Base-by-base conservation (phyloP, 2,329 filamentous ascomycete genomes). In the Botryotinia convoluta region DNA sequence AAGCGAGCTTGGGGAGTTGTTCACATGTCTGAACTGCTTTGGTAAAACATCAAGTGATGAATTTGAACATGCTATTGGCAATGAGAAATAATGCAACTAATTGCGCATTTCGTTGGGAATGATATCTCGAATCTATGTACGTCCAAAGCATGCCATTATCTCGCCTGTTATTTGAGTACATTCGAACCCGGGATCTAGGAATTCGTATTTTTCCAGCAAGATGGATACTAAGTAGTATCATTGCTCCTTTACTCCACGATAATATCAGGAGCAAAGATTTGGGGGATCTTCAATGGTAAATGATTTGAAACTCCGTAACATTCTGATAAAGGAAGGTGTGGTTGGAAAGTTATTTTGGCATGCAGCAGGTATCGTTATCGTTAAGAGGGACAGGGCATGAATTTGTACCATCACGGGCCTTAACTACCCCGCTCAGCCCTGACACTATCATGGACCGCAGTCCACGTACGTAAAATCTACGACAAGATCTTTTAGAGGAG, bases 31-130 rank as follows among this genome's bases (percentile, higher is more conserved):
- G 32, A 35, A n/a, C 26, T 39, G 26, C 20, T 51, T 54, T 29
- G 32, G n/a, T 26, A 42, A 22, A 35, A 59, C 51, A 69, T 69
- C 67, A 44, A 69, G 67, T 69, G 51, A 69, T 59, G 37, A 45
- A 69, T 26, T 7, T 26, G 16, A 4, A n/a, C 26, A 51, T 51
- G 26, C 18, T 42, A 42, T 6, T 26, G 29, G 12, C 3, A 69
- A 26, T 9, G n/a, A 57, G 29, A 59, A 22, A 5, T 12, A 18
- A 59, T 44, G 7, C 48, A 42, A 14, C 8, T 42, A 12, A 26
- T 9, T 20, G 42, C 35, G 22, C n/a, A 14, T 54, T 22, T 42
- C 37, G 0, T 32, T 32, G 29, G 5, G 22, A 29, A 51, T n/a
- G 16, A 3, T 2, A 22, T 29, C 18, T 54, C 14, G 32, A 20